phyloP scores from a whole-genome alignment of 169 alveolate species.

The Plasmodium inui region DNA sequence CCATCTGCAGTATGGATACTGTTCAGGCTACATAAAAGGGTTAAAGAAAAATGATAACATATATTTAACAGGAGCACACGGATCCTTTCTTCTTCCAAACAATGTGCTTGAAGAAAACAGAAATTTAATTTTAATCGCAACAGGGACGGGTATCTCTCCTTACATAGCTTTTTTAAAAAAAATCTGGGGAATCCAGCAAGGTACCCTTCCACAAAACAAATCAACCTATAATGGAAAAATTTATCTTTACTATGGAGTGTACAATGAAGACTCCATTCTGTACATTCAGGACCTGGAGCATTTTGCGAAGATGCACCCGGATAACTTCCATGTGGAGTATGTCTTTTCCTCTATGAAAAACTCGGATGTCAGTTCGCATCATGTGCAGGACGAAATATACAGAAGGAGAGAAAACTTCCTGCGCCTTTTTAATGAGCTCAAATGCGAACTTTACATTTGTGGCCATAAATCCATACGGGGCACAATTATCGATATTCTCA shows the following conservation, averaged over 20 bases:
- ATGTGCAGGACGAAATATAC: conserved; percentile 69
- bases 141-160: conserved; percentile 87
- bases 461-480: conserved; percentile 52
- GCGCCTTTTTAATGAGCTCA: conserved; percentile 19
- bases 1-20: conserved; percentile 39
- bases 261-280: conserved; percentile 76
- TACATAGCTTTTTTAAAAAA: conserved; percentile 76
- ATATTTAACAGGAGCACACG: conserved; percentile 73
- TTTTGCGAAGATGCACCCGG: conserved; percentile 59
- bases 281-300: conserved; percentile 76
- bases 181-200: conserved; percentile 27
- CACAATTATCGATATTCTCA: conserved; percentile 43
- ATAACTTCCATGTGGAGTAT: conserved; percentile 69
- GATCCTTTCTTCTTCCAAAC: conserved; percentile 36
- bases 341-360: conserved; percentile 73
- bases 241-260: conserved; percentile 78
- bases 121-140: conserved; percentile 81
- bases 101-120: conserved; percentile 25
- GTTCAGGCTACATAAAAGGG: conserved; percentile 57
- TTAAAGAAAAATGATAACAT: conserved; percentile 59
- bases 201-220: not conserved
- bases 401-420: conserved; percentile 27
- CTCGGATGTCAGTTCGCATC: conserved; percentile 19
- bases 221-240: conserved; percentile 39
- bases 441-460: conserved; percentile 63